Evolutionary conservation across 2,329 filamentous ascomycete genomes (phyloP), one percentile per base, ranked within the genome.

Genomic region (Penicillium sp.): DNA sequence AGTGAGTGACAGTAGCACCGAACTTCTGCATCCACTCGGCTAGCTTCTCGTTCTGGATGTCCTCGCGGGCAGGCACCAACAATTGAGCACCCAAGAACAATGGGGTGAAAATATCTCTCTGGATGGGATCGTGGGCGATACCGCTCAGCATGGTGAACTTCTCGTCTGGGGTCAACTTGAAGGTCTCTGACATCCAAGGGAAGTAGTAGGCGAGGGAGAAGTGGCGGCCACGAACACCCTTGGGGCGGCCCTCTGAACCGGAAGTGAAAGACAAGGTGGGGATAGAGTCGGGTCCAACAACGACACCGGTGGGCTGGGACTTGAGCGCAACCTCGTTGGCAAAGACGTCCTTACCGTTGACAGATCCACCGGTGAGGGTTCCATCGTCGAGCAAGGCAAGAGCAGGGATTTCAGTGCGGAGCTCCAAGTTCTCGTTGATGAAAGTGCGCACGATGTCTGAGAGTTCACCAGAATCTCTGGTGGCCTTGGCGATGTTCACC

Each of bases 121-220:
- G 75, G 42, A 78, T 78, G 1, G 84, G 70, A 78, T 87, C 59
- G 74, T 85, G 74, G 70, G 89, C 89, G 64, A 97, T 96, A 44
- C 92, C 92, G 45, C 84, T 88, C 7, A 97, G 80, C 78, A 92
- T 87, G 3, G 92, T 91, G 68, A 96, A 97, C 59, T 82, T 83
- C 69, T 87, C 87, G 40, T 90, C 81, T 8, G 86, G 80, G 1
- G 84, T 87, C 45, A 95, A 80, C 45, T 85, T 79, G 72, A 97
- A 97, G 2, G 79, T 85, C 74, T 94, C 77, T 0, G 90, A 85
- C 93, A 97, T 97, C 92, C 92, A 97, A 18, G 87, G 85, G 68
- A 93, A 95, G 76, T 96, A 97, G 65, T 88, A 87, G 1, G 91
- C 84, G 56, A 97, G 78, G 47, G 85, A 89, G 76, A 88, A 97